phyloP scores from a whole-genome alignment of 192 early-diverging fungal species.

The Coemansia sp. region DNA sequence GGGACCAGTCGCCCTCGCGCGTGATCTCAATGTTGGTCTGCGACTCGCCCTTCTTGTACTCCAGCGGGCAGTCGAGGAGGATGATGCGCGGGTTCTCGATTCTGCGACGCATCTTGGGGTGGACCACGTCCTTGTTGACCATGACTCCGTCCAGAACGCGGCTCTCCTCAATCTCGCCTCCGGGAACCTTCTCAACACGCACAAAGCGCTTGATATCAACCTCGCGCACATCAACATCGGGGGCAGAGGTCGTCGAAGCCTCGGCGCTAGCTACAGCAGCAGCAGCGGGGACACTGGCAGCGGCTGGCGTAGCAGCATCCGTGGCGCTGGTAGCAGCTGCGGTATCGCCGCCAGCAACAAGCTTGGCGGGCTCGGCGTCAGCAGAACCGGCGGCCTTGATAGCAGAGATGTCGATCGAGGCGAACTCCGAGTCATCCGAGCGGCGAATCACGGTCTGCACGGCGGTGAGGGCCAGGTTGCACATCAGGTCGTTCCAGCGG shows the following conservation, averaged over 20 bases:
- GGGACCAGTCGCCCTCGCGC: slow-evolving; percentile 94
- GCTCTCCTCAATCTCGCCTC: slow-evolving; percentile 96
- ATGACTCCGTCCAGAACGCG: slow-evolving; percentile 95
- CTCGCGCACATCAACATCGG: slow-evolving; percentile 75
- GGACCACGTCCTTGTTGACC: slow-evolving; percentile 99
- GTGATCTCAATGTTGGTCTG: slow-evolving; percentile 98
- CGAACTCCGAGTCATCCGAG: slow-evolving; percentile 21
- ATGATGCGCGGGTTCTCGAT: slow-evolving; percentile 97
- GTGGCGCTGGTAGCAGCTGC: not conserved
- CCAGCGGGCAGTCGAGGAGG: slow-evolving; percentile 96
- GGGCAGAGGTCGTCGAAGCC: slow-evolving; percentile 18
- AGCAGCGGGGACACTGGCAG: not conserved
- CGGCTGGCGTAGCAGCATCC: not conserved
- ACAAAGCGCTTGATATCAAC: slow-evolving; percentile 99
- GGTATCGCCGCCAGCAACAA: slow-evolving; percentile 1
- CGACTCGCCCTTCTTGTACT: slow-evolving; percentile 99
- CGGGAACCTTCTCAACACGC: slow-evolving; percentile 97
- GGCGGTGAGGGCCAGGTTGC: slow-evolving; percentile 90
- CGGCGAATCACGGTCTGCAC: slow-evolving; percentile 83
- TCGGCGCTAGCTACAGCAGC: not conserved
- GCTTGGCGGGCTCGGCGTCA: not conserved
- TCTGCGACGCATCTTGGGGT: slow-evolving; percentile 92
- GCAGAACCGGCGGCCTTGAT: not conserved
- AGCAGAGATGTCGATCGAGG: slow-evolving; percentile 7
- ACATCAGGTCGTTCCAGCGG: slow-evolving; percentile 98